A percentile compares a stretch with the other conserved stretches of the same genome.
These are phyloP conservation scores for Anthostomella pinea DNA, from an alignment of 2,329 filamentous ascomycete species.

Conservation along the genomic window DNA sequence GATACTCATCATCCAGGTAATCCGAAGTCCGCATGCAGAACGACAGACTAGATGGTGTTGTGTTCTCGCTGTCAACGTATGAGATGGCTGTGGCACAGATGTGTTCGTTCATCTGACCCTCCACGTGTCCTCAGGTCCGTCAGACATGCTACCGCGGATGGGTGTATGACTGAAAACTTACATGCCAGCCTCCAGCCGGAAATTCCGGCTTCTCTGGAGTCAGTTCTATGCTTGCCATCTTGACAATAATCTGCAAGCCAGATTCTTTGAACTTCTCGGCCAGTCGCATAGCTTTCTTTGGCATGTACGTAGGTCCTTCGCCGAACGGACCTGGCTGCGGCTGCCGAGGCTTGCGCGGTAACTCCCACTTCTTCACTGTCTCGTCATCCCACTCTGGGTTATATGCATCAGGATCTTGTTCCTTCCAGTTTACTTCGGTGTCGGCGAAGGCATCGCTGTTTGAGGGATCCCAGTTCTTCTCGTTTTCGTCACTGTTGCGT, in stretches of 20 bases:
- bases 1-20: not conserved
- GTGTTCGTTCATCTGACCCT: conserved; percentile 19
- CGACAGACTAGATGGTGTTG: conserved; percentile 52
- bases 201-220: conserved; percentile 54
- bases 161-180: conserved; percentile 22
- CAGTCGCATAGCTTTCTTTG: conserved; percentile 12
- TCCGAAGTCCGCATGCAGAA: conserved; percentile 39
- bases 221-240: conserved; percentile 58
- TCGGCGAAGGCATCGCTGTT: conserved; percentile 29
- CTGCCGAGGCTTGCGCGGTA: conserved; percentile 14
- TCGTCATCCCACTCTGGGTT: conserved; percentile 9
- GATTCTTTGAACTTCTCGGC: conserved; percentile 28
- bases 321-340: conserved; percentile 23
- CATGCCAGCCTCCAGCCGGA: conserved; percentile 45
- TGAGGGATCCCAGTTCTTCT: conserved; percentile 17
- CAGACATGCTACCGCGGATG: not conserved
- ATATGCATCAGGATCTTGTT: not conserved
- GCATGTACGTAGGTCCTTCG: conserved; percentile 10
- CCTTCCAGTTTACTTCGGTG: conserved; percentile 15
- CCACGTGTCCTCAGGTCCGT: conserved; percentile 6
- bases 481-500: conserved; percentile 9
- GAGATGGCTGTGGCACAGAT: conserved; percentile 21
- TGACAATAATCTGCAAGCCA: conserved; percentile 61
- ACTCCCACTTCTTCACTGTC: conserved; percentile 16
- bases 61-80: conserved; percentile 38